A percentile compares a stretch with the other conserved stretches of the same genome.
These are phyloP conservation scores for Proliferodiscus dingleyae DNA, from an alignment of 2,329 filamentous ascomycete genomes.

Conservation along the genomic window DNA sequence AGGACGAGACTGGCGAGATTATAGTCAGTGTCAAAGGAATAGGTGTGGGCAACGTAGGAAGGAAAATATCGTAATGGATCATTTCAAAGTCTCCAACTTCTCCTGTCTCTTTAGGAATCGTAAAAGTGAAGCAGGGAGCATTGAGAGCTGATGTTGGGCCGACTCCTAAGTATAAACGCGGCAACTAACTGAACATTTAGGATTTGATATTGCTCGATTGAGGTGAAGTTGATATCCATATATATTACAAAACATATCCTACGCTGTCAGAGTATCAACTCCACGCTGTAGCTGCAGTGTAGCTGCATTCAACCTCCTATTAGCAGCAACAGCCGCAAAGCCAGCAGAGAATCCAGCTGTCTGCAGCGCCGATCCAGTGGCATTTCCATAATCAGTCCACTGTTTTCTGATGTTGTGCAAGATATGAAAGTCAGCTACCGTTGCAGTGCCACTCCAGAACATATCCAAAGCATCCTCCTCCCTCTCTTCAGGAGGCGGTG, in stretches of 20 bases:
- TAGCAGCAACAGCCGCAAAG: slow-evolving; percentile 22
- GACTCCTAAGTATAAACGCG: too few relatives aligned
- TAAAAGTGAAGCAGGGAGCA: too few relatives aligned
- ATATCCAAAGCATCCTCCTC: slow-evolving; percentile 28
- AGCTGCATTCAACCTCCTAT: slow-evolving; percentile 25
- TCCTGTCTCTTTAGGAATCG: not conserved
- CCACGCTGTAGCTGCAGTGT: slow-evolving; percentile 23
- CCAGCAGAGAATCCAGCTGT: slow-evolving; percentile 27
- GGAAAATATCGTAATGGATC: slow-evolving; percentile 65
- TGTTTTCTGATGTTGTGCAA: slow-evolving; percentile 28
- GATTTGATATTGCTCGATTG: not conserved
- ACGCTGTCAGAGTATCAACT: slow-evolving; percentile 14
- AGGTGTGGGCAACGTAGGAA: slow-evolving; percentile 90
- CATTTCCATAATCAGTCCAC: slow-evolving; percentile 27
- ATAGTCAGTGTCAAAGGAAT: slow-evolving; percentile 87
- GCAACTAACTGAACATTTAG: too few relatives aligned
- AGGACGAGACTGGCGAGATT: slow-evolving; percentile 60
- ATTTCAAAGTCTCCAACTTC: slow-evolving; percentile 2
- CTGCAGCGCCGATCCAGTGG: slow-evolving; percentile 26
- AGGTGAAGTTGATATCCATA: not conserved
- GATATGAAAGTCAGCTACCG: slow-evolving; percentile 31
- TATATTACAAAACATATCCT: slow-evolving; percentile 6
- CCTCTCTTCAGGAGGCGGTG: slow-evolving; percentile 12
- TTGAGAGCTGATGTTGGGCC: too few relatives aligned
- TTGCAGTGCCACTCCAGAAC: slow-evolving; percentile 30